These are phyloP conservation scores for Nakazawaea populi DNA, from an alignment of 805 yeast species.

Conservation along the genomic window DNA sequence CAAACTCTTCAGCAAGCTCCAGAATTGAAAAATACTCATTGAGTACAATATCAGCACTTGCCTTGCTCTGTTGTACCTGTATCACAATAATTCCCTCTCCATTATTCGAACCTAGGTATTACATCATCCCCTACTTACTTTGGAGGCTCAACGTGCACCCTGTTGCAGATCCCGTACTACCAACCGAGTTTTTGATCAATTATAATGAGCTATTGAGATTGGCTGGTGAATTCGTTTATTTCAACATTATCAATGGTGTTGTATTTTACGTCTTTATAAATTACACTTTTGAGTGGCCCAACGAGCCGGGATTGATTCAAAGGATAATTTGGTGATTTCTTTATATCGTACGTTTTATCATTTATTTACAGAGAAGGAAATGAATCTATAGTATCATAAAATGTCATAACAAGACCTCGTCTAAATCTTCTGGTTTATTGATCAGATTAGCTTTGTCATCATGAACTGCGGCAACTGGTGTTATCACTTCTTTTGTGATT, in stretches of 20 bases:
- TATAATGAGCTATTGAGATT: slow-evolving; percentile 30
- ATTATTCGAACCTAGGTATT: slow-evolving; percentile 89
- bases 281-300: slow-evolving; percentile 63
- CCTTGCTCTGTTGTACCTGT: slow-evolving; percentile 45
- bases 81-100: slow-evolving; percentile 83
- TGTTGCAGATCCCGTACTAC: slow-evolving; percentile 23
- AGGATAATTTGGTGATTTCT: slow-evolving; percentile 81
- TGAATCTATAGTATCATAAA: neutral
- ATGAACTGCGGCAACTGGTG: no score
- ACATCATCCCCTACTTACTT: slow-evolving; percentile 70
- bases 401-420: slow-evolving; percentile 6
- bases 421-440: slow-evolving; percentile 4
- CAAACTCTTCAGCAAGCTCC: slow-evolving; percentile 22
- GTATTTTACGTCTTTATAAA: slow-evolving; percentile 52
- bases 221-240: slow-evolving; percentile 57
- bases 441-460: neutral
- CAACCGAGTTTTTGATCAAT: slow-evolving; percentile 14
- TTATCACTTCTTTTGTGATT: no score
- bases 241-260: slow-evolving; percentile 44
- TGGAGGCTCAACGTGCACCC: slow-evolving; percentile 61
- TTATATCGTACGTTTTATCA: neutral
- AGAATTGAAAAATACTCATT: slow-evolving; percentile 13
- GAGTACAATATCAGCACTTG: slow-evolving; percentile 35
- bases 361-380: no score
- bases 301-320: slow-evolving; percentile 52